These are phyloP conservation scores for Candida sanyaensis DNA, from an alignment of 1,139 yeast genomes.

Conservation along the genomic window DNA sequence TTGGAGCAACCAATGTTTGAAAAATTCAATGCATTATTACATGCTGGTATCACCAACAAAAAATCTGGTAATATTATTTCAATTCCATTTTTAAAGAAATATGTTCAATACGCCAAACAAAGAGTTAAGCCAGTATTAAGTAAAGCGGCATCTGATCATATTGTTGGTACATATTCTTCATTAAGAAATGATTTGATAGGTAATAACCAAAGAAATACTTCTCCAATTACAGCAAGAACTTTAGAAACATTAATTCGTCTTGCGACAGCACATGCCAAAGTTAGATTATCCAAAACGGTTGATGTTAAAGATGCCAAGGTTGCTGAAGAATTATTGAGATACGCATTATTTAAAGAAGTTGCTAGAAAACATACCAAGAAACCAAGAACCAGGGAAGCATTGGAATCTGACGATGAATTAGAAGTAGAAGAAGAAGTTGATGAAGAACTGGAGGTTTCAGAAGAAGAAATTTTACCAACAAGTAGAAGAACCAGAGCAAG, in stretches of 20 bases:
- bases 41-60: slow-evolving; percentile 68
- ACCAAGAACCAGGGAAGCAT: slow-evolving; percentile 27
- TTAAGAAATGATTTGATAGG: slow-evolving; percentile 81
- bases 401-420: slow-evolving; percentile 19
- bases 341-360: slow-evolving; percentile 82
- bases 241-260: slow-evolving; percentile 94
- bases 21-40: slow-evolving; percentile 79
- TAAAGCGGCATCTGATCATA: slow-evolving; percentile 75
- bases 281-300: slow-evolving; percentile 75
- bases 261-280: slow-evolving; percentile 96
- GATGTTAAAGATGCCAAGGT: slow-evolving; percentile 79
- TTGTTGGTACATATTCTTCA: slow-evolving; percentile 77
- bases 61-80: slow-evolving; percentile 67
- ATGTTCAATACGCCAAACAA: slow-evolving; percentile 91
- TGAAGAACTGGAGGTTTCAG: slow-evolving; percentile 24
- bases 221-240: slow-evolving; percentile 98
- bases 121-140: slow-evolving; percentile 83
- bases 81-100: slow-evolving; percentile 86
- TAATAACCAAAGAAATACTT: slow-evolving; percentile 75
- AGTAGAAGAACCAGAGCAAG: slow-evolving; percentile 21
- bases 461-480: slow-evolving; percentile 23
- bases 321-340: slow-evolving; percentile 84
- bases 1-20: slow-evolving; percentile 68
- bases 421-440: slow-evolving; percentile 24
- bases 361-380: slow-evolving; percentile 39